Evolutionary conservation across 352 stramenopile genomes (phyloP), one percentile per base, ranked within the genome.

Genomic region (Globisporangium rhizosaccharum): DNA sequence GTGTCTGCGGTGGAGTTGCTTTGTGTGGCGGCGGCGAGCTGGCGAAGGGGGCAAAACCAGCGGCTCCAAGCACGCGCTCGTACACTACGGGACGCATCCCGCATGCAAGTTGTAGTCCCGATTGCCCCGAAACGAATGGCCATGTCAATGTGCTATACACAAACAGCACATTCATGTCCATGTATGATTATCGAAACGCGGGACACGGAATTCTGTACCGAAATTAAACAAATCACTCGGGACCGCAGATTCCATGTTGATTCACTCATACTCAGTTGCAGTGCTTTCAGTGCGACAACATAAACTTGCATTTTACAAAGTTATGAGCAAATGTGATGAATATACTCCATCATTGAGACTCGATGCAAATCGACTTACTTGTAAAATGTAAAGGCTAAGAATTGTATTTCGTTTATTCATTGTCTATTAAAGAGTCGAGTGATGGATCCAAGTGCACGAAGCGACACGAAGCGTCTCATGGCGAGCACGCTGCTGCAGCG

Each of bases 1-100:
- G 65, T 70, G 54, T 59, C 50, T 51, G 46, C 51, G 49, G 52
- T 23, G 23, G 37, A 49, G 50, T 54, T 65, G 47, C 53, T 54
- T 58, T 63, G 55, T 66, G 59, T 61, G 56, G 41, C 42, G 26
- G 33, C 42, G 18, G 18, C 44, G 44, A 49, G 44, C 44, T 37
- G 36, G 57, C 49, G 49, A 64, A 51, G 48, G 51, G 48, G 41
- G 46, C 51, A 53, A 47, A 45, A 30, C 28, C 47, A 39, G 41
- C 14, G n/a, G 44, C 23, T 15, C 46, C 10, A 44, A 50, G 49
- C 57, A 62, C 33, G 47, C 49, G 37, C 17, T 57, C 48, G 26
- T 14, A 9, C 6, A 9, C 6, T 33, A 6, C 28, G 28, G 28
- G 28, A 33, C 28, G 28, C 28, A 33, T 33, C 28, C 36, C 10